Base-by-base conservation (phyloP, 495 filamentous ascomycete genomes). In the Aspergillus nidulans region DNA sequence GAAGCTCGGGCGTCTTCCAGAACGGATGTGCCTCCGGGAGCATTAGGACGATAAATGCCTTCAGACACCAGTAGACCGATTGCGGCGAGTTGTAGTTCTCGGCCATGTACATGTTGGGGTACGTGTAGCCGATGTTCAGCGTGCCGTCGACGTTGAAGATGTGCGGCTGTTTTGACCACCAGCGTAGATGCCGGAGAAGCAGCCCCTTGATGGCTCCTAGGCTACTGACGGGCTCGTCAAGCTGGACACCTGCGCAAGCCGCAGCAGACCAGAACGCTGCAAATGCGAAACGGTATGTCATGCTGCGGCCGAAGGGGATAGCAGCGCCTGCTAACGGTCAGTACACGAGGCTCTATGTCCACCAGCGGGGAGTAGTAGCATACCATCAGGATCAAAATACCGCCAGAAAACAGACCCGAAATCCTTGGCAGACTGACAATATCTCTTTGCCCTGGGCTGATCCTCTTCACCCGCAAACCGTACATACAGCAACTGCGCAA, bases 21-120 rank as follows among this genome's bases (percentile, higher is more conserved):
- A 91, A 90, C 1, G 83, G 82, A 60, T 89, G 84, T 10, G 72
- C 69, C 44, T 76, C 70, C 0, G 82, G 78, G 2, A 88, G 76
- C 5, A 84, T 82, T 1, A 90, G 76, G 36, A 81, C 81, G 42
- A 85, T 83, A 61, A 91, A 87, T 13, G 84, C 78, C 43, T 89
- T 74, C 66, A 87, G 85, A 32, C 82, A 81, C 87, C 87, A 91
- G 62, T 89, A 90, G 52, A 85, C 73, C 6, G 69, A 81, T 15
- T 78, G 85, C 0, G 87, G 85, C 16, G 81, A 85, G 68, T 89
- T 91, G 71, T 90, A 91, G 61, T 87, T 87, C 71, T 91, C 85
- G 15, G 81, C 79, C 61, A 86, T 74, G 65, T 85, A 89, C 81
- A 86, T 87, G 65, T 88, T 89, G 6, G 86, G 86, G 64, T 88